phyloP scores from a whole-genome alignment of 140 eudicot genomes.

The Bidens hawaiensis region DNA sequence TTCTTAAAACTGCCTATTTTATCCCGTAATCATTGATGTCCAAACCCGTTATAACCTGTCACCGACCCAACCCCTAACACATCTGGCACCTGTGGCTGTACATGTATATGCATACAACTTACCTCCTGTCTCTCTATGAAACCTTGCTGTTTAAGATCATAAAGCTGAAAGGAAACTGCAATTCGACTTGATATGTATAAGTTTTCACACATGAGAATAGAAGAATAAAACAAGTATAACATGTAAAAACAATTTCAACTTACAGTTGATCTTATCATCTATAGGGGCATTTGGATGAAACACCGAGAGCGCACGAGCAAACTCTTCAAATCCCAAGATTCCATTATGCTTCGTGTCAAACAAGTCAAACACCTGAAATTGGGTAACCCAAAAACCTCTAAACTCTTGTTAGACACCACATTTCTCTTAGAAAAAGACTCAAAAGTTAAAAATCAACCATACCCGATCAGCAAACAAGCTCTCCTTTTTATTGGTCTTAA shows the following conservation, averaged over 20 bases:
- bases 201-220: background rate
- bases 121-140: slow-evolving; percentile 97
- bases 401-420: background rate
- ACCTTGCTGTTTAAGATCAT: slow-evolving; percentile 98
- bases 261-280: slow-evolving; percentile 88
- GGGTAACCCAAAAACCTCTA: background rate
- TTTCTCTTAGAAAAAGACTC: background rate
- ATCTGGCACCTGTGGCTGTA: background rate
- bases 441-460: slow-evolving; percentile 2
- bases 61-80: background rate
- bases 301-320: slow-evolving; percentile 94
- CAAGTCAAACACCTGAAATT: slow-evolving; percentile 77
- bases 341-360: slow-evolving; percentile 95
- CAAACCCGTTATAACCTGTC: background rate
- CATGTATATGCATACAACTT: background rate
- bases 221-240: background rate
- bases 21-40: background rate
- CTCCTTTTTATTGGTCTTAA: slow-evolving; percentile 92
- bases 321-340: slow-evolving; percentile 84
- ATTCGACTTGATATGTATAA: background rate
- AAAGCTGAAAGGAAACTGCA: slow-evolving; percentile 87
- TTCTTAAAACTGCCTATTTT: background rate
- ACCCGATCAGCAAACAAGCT: slow-evolving; percentile 97
- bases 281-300: slow-evolving; percentile 94
- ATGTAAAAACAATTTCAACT: background rate